Evolutionary conservation across 2,329 filamentous ascomycete genomes (phyloP).

Genomic region (Colletotrichum melonis): DNA sequence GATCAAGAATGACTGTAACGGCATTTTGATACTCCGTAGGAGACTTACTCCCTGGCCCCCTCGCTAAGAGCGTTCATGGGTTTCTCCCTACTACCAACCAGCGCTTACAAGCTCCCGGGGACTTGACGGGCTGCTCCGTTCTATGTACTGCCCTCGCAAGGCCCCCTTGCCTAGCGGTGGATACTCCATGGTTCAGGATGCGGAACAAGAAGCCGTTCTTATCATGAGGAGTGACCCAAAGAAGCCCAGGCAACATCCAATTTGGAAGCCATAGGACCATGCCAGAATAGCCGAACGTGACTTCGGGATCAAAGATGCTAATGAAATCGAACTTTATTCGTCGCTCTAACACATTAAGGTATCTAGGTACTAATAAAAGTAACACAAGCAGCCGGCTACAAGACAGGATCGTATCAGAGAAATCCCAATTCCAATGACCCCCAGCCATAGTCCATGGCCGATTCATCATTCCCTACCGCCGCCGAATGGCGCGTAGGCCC

Average conservation of each 20-base stretch:
- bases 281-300: neutral
- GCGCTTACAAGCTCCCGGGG: too few species aligned
- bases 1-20: too few species aligned
- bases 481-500: constrained; percentile 29
- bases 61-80: too few species aligned
- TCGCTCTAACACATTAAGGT: neutral
- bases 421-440: constrained; percentile 33
- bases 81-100: too few species aligned
- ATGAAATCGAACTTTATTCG: neutral
- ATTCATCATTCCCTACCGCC: constrained; percentile 13
- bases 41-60: too few species aligned
- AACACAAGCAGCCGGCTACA: neutral
- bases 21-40: neutral
- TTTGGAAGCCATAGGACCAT: neutral
- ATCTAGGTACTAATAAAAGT: neutral
- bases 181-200: neutral
- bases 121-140: too few species aligned
- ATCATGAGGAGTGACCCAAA: neutral
- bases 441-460: constrained; percentile 34
- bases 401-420: constrained; percentile 7
- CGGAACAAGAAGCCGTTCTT: neutral
- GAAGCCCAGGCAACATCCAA: neutral
- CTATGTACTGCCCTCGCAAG: neutral
- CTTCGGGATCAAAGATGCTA: neutral
- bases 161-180: neutral